A percentile compares a stretch with the other conserved stretches of the same genome.
Conservation (phyloP, 768 basidiomycete species). For the Tulasnella sp. region DNA sequence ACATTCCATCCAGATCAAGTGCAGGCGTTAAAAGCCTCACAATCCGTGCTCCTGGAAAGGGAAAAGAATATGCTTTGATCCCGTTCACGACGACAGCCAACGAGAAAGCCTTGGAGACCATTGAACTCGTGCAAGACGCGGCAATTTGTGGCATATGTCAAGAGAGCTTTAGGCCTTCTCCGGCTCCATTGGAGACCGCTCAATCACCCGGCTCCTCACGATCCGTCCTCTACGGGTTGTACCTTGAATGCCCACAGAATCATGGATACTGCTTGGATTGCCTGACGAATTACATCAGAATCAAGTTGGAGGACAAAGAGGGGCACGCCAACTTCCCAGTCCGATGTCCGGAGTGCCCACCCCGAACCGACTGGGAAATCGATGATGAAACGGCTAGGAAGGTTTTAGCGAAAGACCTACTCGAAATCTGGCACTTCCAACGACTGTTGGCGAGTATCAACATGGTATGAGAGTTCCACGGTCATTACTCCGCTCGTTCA, state of each 20-base stretch:
- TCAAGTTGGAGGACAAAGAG: slow-evolving; percentile 14
- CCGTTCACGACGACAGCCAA: not conserved
- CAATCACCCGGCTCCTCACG: slow-evolving; percentile 1
- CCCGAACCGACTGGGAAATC: slow-evolving; percentile 19
- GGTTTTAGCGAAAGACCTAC: not conserved
- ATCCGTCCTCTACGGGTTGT: not conserved
- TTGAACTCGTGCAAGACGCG: not conserved
- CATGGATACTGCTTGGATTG: slow-evolving; percentile 31
- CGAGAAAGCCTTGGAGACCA: not conserved
- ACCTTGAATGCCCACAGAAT: not conserved
- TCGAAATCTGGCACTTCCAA: slow-evolving; percentile 12
- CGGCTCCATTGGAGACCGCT: not conserved
- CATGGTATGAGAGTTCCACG: slow-evolving; percentile 1
- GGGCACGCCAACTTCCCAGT: slow-evolving; percentile 7
- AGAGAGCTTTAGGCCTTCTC: not conserved
- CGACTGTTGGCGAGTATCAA: not conserved
- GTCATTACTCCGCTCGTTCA: slow-evolving; percentile 2
- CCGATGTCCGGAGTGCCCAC: slow-evolving; percentile 29
- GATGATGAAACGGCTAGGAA: slow-evolving; percentile 19
- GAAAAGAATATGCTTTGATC: not conserved
- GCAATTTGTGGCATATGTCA: slow-evolving; percentile 25
- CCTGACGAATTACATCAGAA: slow-evolving; percentile 23
- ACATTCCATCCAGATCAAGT: not conserved
- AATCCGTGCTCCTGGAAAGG: not conserved
- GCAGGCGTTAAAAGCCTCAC: not conserved